A percentile compares a stretch with the other conserved stretches of the same genome.
phyloP scores from a whole-genome alignment of 2,329 filamentous ascomycete genomes.

The Mycosphaerella sp. region DNA sequence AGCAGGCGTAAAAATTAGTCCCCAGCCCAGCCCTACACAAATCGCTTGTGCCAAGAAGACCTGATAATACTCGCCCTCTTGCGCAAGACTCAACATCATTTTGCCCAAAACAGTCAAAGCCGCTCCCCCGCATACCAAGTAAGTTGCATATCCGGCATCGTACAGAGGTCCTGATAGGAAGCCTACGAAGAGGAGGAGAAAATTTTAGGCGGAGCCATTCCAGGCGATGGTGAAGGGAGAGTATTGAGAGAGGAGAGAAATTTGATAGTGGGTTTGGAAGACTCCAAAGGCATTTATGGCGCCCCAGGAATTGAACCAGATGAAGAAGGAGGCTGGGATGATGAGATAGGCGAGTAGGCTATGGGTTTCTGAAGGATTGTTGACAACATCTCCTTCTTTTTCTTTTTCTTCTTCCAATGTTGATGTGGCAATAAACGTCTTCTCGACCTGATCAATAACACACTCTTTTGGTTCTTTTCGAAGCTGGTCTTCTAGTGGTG shows the following conservation, averaged over 20 bases:
- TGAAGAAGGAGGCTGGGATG: conserved; percentile 1
- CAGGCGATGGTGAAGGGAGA: conserved; percentile 5
- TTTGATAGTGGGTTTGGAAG: conserved; percentile 10
- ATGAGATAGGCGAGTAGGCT: conserved; percentile 3
- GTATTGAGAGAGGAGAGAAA: not conserved
- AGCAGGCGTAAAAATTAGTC: conserved; percentile 7
- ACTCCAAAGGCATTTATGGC: conserved; percentile 3
- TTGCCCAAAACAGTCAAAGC: conserved; percentile 7
- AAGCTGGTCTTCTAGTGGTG: too few species aligned
- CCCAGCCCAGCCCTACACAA: conserved; percentile 3
- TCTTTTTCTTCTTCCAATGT: not conserved
- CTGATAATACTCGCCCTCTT: conserved; percentile 5
- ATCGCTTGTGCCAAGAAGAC: conserved; percentile 8
- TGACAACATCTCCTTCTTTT: not conserved
- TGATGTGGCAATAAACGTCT: not conserved
- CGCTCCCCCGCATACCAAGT: not conserved
- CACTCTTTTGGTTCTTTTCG: not conserved
- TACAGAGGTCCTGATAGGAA: conserved; percentile 4
- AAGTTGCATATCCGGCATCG: conserved; percentile 10
- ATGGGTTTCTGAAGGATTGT: not conserved
- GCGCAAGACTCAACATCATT: conserved; percentile 10
- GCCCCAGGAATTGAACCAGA: conserved; percentile 7
- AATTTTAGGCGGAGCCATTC: conserved; percentile 33
- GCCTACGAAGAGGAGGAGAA: conserved; percentile 37
- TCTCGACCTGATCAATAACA: not conserved